A percentile compares a stretch with the other conserved stretches of the same genome.
phyloP scores from a whole-genome alignment of 139 green algal species.

The Astrephomene gubernaculifera region DNA sequence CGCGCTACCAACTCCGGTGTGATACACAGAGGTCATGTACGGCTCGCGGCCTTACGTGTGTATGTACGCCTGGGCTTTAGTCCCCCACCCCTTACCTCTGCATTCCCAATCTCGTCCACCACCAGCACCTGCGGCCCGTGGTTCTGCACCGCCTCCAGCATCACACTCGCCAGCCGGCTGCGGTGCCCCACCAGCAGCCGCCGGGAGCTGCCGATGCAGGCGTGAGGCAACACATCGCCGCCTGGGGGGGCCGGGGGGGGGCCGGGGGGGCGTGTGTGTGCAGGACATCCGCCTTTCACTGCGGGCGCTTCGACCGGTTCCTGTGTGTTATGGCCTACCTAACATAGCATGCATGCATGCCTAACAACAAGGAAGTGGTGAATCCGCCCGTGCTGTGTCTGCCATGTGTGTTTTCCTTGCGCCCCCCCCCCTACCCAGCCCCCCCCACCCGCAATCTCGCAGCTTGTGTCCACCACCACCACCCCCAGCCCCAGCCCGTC shows the following conservation, averaged over 20 bases:
- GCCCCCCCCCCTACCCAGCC: not conserved
- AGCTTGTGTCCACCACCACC: slow-evolving; percentile 73
- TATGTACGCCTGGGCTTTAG: too few relatives aligned
- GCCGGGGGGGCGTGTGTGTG: too few relatives aligned
- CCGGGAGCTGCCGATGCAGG: slow-evolving; percentile 60
- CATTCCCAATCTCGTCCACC: slow-evolving; percentile 58
- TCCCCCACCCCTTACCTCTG: slow-evolving; percentile 31
- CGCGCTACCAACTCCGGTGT: too few relatives aligned
- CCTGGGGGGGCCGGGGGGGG: slow-evolving; percentile 32
- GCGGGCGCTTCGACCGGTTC: too few relatives aligned
- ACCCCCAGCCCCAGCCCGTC: slow-evolving; percentile 35
- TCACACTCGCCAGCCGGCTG: slow-evolving; percentile 42
- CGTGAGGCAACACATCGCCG: slow-evolving; percentile 69
- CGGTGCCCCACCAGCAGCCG: slow-evolving; percentile 52
- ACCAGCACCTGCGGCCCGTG: slow-evolving; percentile 70
- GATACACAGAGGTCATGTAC: too few relatives aligned
- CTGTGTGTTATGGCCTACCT: too few relatives aligned
- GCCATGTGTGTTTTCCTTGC: too few relatives aligned
- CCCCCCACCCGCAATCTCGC: slow-evolving; percentile 59
- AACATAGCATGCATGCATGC: too few relatives aligned
- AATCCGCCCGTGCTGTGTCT: too few relatives aligned
- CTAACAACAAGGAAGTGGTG: too few relatives aligned
- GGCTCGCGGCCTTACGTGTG: too few relatives aligned
- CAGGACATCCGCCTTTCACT: too few relatives aligned
- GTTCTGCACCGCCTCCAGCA: slow-evolving; percentile 70